phyloP scores from a whole-genome alignment of 164 flowering plant genomes.

The Aristolochia californica region DNA sequence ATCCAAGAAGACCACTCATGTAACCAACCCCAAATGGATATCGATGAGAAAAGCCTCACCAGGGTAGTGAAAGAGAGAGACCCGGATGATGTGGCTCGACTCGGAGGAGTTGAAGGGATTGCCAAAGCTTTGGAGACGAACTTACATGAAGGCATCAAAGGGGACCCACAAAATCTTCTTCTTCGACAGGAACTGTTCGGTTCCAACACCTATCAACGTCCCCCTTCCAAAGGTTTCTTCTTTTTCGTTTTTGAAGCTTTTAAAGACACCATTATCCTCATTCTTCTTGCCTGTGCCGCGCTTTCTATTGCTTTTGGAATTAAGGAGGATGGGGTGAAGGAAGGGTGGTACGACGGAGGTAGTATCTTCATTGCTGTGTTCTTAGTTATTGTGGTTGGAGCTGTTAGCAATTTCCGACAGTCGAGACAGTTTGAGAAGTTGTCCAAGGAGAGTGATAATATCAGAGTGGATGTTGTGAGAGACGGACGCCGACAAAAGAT shows the following conservation, averaged over 20 bases:
- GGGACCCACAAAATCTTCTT: background rate
- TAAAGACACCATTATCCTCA: constrained; percentile 26
- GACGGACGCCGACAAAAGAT: constrained; percentile 66
- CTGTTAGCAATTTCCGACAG: constrained; percentile 23
- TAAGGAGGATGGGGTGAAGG: constrained; percentile 13
- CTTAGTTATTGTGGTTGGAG: constrained; percentile 31
- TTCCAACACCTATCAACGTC: background rate
- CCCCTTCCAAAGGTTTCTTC: constrained; percentile 1
- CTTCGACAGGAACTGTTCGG: background rate
- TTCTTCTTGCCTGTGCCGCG: constrained; percentile 11
- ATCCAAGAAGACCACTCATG: background rate
- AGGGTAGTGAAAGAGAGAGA: constrained; percentile 2
- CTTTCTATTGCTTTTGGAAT: constrained; percentile 21
- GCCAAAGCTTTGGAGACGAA: background rate
- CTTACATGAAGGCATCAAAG: background rate
- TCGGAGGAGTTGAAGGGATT: constrained; percentile 2
- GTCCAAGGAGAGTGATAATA: constrained; percentile 8
- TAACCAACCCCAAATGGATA: too few species aligned
- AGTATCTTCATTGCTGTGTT: constrained; percentile 17
- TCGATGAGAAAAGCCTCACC: background rate
- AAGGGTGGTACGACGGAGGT: constrained; percentile 17
- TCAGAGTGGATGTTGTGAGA: constrained; percentile 34
- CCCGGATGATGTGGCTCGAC: background rate
- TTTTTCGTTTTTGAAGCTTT: constrained; percentile 29
- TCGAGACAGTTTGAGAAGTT: constrained; percentile 27